Conservation (phyloP, 2,329 filamentous ascomycete species). For the Trichoderma lentiforme region DNA sequence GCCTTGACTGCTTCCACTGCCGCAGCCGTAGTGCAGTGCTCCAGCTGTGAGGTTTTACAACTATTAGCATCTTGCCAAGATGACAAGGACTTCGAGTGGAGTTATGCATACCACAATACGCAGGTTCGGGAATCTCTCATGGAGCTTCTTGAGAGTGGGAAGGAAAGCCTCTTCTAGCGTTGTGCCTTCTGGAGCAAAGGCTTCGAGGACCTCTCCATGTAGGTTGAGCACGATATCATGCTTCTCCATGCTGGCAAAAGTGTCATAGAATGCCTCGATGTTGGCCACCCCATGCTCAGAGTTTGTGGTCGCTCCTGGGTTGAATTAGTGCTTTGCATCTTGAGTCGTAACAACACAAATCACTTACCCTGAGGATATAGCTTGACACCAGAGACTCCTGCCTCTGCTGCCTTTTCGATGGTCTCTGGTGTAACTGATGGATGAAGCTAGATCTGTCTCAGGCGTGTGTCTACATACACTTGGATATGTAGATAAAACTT, state of each 20-base stretch:
- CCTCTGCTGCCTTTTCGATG: conserved; percentile 68
- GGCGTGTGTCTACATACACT: not conserved
- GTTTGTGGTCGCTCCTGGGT: conserved; percentile 59
- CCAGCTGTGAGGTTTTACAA: conserved; percentile 41
- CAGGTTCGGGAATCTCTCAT: conserved; percentile 70
- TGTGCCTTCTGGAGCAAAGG: conserved; percentile 44
- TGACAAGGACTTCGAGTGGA: not conserved
- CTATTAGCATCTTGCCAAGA: not conserved
- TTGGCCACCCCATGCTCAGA: conserved; percentile 66
- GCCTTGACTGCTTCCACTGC: conserved; percentile 73
- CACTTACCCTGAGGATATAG: conserved; percentile 55
- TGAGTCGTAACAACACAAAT: too few relatives aligned
- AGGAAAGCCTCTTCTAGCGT: conserved; percentile 62
- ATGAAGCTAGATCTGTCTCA: conserved; percentile 43
- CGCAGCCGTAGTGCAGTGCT: conserved; percentile 85
- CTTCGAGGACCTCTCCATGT: conserved; percentile 75
- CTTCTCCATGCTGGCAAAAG: conserved; percentile 86
- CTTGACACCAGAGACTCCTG: conserved; percentile 71
- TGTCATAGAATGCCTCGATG: conserved; percentile 68
- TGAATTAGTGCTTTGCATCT: conserved; percentile 18
- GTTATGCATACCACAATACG: conserved; percentile 48
- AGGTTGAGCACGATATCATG: conserved; percentile 76
- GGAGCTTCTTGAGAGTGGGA: conserved; percentile 71
- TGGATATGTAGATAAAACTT: conserved; percentile 19
- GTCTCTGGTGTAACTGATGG: conserved; percentile 62